These are phyloP conservation scores for Yamadazyma scolyti DNA, from an alignment of 805 yeast genomes.

Conservation along the genomic window DNA sequence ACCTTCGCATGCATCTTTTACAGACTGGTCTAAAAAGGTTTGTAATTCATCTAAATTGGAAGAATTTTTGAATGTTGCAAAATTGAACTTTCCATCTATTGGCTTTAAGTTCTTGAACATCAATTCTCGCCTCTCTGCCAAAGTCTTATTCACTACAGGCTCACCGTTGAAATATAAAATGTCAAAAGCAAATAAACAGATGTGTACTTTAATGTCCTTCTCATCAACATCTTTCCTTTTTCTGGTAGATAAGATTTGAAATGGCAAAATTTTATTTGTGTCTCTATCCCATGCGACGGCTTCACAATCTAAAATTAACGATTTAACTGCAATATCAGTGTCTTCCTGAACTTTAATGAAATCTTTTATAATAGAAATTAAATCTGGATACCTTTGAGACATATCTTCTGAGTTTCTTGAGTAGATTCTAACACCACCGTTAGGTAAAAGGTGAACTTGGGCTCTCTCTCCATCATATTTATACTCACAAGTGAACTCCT, in stretches of 20 bases:
- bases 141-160: slow-evolving; percentile 61
- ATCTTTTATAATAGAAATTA: slow-evolving; percentile 63
- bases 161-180: slow-evolving; percentile 71
- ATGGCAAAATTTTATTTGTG: slow-evolving; percentile 78
- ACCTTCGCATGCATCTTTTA: slow-evolving; percentile 90
- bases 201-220: slow-evolving; percentile 83
- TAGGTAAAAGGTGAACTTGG: slow-evolving; percentile 73
- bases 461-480: slow-evolving; percentile 98
- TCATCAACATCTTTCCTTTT: slow-evolving; percentile 90
- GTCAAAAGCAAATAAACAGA: slow-evolving; percentile 92
- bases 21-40: slow-evolving; percentile 79
- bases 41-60: slow-evolving; percentile 74
- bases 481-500: slow-evolving; percentile 89
- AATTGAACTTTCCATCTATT: slow-evolving; percentile 74
- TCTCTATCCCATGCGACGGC: slow-evolving; percentile 96
- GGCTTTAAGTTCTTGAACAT: slow-evolving; percentile 54
- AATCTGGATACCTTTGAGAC: slow-evolving; percentile 94
- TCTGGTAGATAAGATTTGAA: slow-evolving; percentile 88
- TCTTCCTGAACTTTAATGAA: slow-evolving; percentile 38
- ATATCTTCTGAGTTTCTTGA: slow-evolving; percentile 96
- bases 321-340: slow-evolving; percentile 14
- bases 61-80: slow-evolving; percentile 73
- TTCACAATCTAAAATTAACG: slow-evolving; percentile 85
- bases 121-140: slow-evolving; percentile 65
- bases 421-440: slow-evolving; percentile 70